phyloP scores from a whole-genome alignment of 1,284 basidiomycete genomes.

The Sanghuangporus baumii region DNA sequence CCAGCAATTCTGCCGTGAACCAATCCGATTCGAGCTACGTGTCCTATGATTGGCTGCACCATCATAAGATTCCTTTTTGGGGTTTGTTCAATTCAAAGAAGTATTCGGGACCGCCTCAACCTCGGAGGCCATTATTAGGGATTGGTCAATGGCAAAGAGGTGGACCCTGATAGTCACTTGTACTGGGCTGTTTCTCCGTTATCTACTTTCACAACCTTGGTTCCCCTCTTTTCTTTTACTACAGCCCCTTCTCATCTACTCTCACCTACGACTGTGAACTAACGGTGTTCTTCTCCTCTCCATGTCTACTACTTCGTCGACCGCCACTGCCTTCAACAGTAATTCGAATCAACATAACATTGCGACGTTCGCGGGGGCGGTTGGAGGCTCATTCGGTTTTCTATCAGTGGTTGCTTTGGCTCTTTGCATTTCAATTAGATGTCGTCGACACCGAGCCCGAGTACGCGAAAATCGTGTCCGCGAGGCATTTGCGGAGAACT shows the following conservation, averaged over 20 bases:
- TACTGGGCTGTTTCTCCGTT: slow-evolving; percentile 9
- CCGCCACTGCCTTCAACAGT: background rate
- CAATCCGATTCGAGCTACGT: background rate
- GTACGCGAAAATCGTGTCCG: slow-evolving; percentile 36
- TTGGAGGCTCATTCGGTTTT: slow-evolving; percentile 47
- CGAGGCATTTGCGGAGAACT: slow-evolving; percentile 29
- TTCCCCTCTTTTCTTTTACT: background rate
- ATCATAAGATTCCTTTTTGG: slow-evolving; percentile 1
- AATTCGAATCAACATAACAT: slow-evolving; percentile 30
- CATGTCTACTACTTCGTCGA: slow-evolving; percentile 4
- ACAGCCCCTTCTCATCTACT: slow-evolving; percentile 2
- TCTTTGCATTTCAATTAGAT: slow-evolving; percentile 44
- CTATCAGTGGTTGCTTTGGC: slow-evolving; percentile 40
- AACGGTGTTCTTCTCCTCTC: slow-evolving; percentile 8
- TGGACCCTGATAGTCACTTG: background rate
- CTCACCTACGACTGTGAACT: slow-evolving; percentile 3
- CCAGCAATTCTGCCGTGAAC: slow-evolving; percentile 8
- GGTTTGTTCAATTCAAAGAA: background rate
- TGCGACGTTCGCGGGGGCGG: slow-evolving; percentile 47
- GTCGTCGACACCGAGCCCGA: slow-evolving; percentile 38
- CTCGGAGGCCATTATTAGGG: slow-evolving; percentile 3
- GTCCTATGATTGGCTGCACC: background rate
- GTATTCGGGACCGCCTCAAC: slow-evolving; percentile 7
- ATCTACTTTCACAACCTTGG: background rate
- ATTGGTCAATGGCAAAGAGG: background rate